phyloP scores from a whole-genome alignment of 306 rosid species.

The Vicia sativa region DNA sequence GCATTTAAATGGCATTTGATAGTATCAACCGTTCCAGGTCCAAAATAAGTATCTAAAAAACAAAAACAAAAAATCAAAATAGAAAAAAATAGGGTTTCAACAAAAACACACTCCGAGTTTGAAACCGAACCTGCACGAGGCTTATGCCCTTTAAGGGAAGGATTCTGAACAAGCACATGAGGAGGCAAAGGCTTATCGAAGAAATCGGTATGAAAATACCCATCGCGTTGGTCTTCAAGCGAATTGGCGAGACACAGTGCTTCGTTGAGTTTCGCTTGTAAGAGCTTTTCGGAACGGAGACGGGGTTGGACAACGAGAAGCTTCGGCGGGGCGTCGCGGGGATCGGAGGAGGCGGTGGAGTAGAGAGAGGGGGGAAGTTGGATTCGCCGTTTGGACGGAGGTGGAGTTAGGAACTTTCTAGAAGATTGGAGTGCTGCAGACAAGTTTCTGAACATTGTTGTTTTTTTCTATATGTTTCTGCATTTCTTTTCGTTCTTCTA shows the following conservation, averaged over 20 bases:
- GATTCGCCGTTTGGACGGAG: constrained; percentile 11
- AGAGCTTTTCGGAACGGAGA: constrained; percentile 60
- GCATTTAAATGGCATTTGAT: constrained; percentile 63
- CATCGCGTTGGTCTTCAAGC: constrained; percentile 84
- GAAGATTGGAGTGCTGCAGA: constrained; percentile 37
- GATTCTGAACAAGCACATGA: constrained; percentile 77
- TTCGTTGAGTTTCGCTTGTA: constrained; percentile 90
- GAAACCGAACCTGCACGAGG: constrained; percentile 62
- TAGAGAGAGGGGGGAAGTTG: constrained; percentile 22
- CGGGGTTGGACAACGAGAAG: constrained; percentile 92
- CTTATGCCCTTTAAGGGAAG: constrained; percentile 61
- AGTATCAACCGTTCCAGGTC: constrained; percentile 77
- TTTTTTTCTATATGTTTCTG: not conserved
- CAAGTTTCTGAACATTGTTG: constrained; percentile 52
- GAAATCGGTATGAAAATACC: constrained; percentile 55
- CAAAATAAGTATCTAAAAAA: constrained; percentile 70
- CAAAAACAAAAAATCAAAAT: not conserved
- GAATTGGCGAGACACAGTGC: constrained; percentile 90
- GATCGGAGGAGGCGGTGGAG: constrained; percentile 30
- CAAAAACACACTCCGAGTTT: not conserved
- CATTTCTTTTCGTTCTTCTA: constrained; percentile 12
- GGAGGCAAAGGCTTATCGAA: constrained; percentile 74
- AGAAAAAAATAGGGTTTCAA: not conserved
- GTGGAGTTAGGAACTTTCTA: constrained; percentile 35
- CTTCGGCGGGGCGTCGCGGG: constrained; percentile 50